Evolutionary conservation across 306 rosid species (phyloP), one percentile per base, ranked within the genome.

Genomic region (Cucumis melo): DNA sequence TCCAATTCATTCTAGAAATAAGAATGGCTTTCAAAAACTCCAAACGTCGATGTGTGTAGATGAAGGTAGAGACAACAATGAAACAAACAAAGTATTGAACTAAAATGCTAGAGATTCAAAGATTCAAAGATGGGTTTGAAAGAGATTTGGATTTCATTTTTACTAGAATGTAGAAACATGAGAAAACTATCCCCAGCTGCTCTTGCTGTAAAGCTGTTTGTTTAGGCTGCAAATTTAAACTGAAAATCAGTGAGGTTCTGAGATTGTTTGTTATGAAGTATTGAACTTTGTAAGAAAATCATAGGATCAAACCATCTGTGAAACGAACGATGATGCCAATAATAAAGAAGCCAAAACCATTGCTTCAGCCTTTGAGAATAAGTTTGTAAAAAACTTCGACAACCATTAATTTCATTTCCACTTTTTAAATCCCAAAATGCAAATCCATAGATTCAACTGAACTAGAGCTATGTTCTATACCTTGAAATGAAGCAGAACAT

Each of bases 1-100:
- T 80, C 98, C 98, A 29, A 93, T 93, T 96, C 98, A 93, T 70
- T 93, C 96, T 61, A 93, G 82, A 84, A 89, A 88, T 55, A 93
- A 80, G 75, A 93, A 93, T 39, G 93, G 95, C 17, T 82, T 88
- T 27, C 93, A 83, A 21, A 83, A 39, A 13, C 95, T 93, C 95
- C 91, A 89, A 60, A 93, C 85, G 78, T 93, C 97, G 9, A 93
- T 93, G 95, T 93, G 87, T 80, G 78, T 15, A 3, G 7, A 34
- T 63, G 61, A 29, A 62, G 54, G 72, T 44, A 29, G 54, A 55
- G n/a, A 32, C 29, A 48, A 12, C 14, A 11, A 12, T 21, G 75
- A 46, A 46, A 42, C 14, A 44, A 20, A 21, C 74, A 7, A 44
- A 23, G 36, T 2, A 3, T 44, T 11, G 14, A 54, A 71, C 17